phyloP scores from a whole-genome alignment of 495 filamentous ascomycete genomes.

The Penicillium arizonense region DNA sequence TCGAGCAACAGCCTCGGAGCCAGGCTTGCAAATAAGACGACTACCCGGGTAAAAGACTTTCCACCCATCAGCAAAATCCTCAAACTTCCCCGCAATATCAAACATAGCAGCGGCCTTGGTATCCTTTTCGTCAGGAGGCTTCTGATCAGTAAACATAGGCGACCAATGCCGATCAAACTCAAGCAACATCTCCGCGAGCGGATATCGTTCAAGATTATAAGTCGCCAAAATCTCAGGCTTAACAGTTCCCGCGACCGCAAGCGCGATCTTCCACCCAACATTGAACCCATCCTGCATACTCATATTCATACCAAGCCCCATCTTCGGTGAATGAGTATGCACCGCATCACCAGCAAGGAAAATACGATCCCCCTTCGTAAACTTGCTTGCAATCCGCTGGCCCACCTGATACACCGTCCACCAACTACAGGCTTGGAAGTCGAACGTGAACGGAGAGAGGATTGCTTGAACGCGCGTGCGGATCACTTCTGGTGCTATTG shows the following conservation, averaged over 20 bases:
- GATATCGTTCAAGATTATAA: conserved; percentile 68
- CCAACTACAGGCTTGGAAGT: conserved; percentile 56
- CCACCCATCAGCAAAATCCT: conserved; percentile 38
- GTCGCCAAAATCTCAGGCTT: conserved; percentile 60
- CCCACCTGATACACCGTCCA: conserved; percentile 66
- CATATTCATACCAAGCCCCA: conserved; percentile 85
- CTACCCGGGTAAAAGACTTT: conserved; percentile 35
- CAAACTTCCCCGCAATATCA: conserved; percentile 21
- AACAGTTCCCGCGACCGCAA: conserved; percentile 59
- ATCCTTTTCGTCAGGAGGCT: background rate
- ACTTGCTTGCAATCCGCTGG: conserved; percentile 67
- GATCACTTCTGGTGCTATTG: conserved; percentile 59
- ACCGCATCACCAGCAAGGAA: conserved; percentile 81
- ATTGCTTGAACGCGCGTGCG: conserved; percentile 59
- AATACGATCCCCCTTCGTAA: conserved; percentile 64
- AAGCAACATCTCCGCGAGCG: conserved; percentile 68
- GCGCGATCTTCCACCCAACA: conserved; percentile 77
- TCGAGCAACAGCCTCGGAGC: conserved; percentile 23
- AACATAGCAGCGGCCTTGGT: conserved; percentile 24
- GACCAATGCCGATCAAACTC: conserved; percentile 57
- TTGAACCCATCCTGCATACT: conserved; percentile 79
- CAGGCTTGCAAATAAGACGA: conserved; percentile 24
- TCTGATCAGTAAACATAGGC: conserved; percentile 16
- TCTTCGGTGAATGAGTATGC: conserved; percentile 81
- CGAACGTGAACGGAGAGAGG: conserved; percentile 58